Conservation (phyloP, 2,329 filamentous ascomycete species). For the Polytolypa hystricis region DNA sequence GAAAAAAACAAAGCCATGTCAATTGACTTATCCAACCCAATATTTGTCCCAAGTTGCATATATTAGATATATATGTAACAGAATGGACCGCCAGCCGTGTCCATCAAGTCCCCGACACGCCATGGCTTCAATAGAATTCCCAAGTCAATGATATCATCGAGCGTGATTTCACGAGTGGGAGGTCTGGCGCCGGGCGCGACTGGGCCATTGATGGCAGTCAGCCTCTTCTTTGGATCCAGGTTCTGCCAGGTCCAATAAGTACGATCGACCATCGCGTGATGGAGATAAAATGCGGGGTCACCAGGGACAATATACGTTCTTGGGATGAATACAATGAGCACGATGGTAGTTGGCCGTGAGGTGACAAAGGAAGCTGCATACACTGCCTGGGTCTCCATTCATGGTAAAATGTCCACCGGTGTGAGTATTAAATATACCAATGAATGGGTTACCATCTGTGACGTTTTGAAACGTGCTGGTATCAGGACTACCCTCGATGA, state of each 20-base stretch:
- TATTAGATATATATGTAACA: constrained; percentile 14
- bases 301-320: too few relatives aligned
- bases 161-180: constrained; percentile 12
- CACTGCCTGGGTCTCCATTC: constrained; percentile 1
- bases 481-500: constrained; percentile 1
- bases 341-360: too few relatives aligned
- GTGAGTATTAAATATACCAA: constrained; percentile 1
- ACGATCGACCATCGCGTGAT: constrained; percentile 10
- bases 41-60: too few relatives aligned
- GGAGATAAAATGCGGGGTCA: constrained; percentile 12
- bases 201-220: constrained; percentile 2
- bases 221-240: neutral
- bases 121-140: constrained; percentile 7
- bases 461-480: neutral
- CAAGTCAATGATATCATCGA: constrained; percentile 15
- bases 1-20: too few relatives aligned
- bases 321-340: too few relatives aligned
- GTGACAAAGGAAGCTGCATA: too few relatives aligned
- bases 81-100: constrained; percentile 13
- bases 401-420: constrained; percentile 2
- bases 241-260: constrained; percentile 11
- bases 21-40: too few relatives aligned
- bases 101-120: constrained; percentile 11
- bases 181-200: constrained; percentile 4
- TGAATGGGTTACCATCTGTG: neutral